These are phyloP conservation scores for Paramecium bursaria DNA, from an alignment of 73 alveolate species.

Conservation along the genomic window DNA sequence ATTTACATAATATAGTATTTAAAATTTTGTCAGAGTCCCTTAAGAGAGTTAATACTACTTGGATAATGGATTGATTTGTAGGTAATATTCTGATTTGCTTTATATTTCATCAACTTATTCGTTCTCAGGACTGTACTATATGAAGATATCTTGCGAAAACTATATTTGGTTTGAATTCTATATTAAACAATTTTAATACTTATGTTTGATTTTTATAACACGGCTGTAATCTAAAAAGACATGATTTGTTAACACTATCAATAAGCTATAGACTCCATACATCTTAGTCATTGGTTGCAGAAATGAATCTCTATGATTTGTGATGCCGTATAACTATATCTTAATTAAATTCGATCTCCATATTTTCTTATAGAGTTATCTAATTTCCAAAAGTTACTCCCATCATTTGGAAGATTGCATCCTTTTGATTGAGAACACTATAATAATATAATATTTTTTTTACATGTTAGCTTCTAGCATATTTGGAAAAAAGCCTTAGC, in stretches of 20 bases:
- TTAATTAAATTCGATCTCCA: background rate
- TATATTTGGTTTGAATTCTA: conserved; percentile 37
- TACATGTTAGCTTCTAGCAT: too few relatives aligned
- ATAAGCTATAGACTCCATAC: conserved; percentile 5
- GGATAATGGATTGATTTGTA: conserved; percentile 4
- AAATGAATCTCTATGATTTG: conserved; percentile 17
- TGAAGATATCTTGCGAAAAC: conserved; percentile 29
- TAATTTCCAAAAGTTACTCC: too few relatives aligned
- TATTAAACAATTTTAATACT: conserved; percentile 2
- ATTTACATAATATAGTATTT: too few relatives aligned
- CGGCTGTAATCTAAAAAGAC: conserved; percentile 35
- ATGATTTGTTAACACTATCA: conserved; percentile 5
- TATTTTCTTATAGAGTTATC: too few relatives aligned
- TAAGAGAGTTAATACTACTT: background rate
- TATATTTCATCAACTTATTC: too few relatives aligned
- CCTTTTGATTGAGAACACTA: too few relatives aligned
- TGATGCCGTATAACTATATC: conserved; percentile 20
- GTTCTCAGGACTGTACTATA: conserved; percentile 33
- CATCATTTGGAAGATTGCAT: too few relatives aligned
- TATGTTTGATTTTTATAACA: conserved; percentile 33
- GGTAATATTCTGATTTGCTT: too few relatives aligned
- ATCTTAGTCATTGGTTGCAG: conserved; percentile 16
- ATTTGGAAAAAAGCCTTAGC: too few relatives aligned
- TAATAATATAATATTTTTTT: too few relatives aligned
- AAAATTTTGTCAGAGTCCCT: background rate